These are phyloP conservation scores for Excoecaria cochinchinensis DNA, from an alignment of 345 rosid species.

Conservation along the genomic window DNA sequence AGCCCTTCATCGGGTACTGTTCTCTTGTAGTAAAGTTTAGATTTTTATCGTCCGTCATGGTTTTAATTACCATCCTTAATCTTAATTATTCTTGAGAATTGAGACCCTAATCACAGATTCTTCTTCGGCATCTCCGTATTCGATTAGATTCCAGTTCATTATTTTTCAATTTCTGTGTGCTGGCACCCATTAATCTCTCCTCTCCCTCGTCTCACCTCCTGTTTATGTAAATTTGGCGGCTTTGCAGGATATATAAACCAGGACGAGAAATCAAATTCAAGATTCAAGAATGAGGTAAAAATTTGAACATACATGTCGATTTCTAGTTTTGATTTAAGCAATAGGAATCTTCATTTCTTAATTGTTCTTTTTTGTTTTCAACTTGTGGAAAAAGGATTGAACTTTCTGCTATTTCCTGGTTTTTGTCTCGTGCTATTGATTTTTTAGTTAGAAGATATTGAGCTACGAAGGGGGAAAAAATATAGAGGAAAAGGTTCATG, in stretches of 20 bases:
- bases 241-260: conserved; percentile 15
- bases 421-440: not conserved
- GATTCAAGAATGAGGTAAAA: conserved; percentile 14
- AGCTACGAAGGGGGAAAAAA: not conserved
- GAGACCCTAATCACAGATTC: conserved; percentile 4
- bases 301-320: conserved; percentile 7
- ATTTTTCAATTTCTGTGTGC: conserved; percentile 4
- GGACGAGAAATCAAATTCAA: conserved; percentile 6
- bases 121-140: not conserved
- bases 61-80: not conserved
- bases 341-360: not conserved
- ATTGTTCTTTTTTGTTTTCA: not conserved
- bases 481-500: conserved; percentile 31
- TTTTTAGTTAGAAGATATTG: conserved; percentile 1
- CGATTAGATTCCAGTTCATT: conserved; percentile 10
- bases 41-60: not conserved
- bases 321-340: not conserved
- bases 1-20: not conserved
- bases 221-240: conserved; percentile 20
- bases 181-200: conserved; percentile 15
- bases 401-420: not conserved
- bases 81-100: not conserved
- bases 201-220: not conserved
- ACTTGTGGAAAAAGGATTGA: not conserved
- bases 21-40: conserved; percentile 7